Percentiles rank a stretch among this genome's conserved stretches.
Evolutionary conservation across 208 protist species (phyloP).

Genomic region (Porcisia hertigi): DNA sequence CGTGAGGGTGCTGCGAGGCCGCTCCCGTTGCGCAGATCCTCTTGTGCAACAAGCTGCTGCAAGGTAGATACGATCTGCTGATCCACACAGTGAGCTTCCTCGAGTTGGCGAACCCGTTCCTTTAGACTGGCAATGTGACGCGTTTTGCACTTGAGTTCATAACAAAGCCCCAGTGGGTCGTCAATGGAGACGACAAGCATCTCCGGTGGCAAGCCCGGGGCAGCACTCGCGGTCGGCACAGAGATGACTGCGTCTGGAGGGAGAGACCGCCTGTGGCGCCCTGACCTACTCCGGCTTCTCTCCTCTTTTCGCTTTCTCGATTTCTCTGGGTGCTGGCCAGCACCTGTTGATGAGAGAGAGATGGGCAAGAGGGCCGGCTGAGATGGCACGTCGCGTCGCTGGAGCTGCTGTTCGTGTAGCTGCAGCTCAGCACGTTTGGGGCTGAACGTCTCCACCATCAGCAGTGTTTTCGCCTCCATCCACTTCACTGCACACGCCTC

Average conservation of each 20-base stretch:
- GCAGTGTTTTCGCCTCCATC: constrained; percentile 6
- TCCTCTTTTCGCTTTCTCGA: background rate
- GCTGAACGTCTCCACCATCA: constrained; percentile 1
- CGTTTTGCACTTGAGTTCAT: constrained; percentile 43
- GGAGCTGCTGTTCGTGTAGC: background rate
- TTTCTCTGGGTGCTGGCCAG: background rate
- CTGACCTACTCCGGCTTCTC: background rate
- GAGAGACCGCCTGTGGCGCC: background rate
- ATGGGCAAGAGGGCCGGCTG: background rate
- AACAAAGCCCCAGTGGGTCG: constrained; percentile 33
- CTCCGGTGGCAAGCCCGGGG: background rate
- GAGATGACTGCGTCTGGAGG: background rate
- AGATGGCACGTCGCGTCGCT: background rate
- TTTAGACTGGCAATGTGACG: constrained; percentile 37
- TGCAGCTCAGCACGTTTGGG: background rate
- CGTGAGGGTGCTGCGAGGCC: background rate
- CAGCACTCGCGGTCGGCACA: background rate
- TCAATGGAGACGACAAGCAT: constrained; percentile 28
- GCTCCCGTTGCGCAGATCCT: constrained; percentile 24
- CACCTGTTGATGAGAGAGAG: background rate
- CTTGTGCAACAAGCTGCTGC: constrained; percentile 37
- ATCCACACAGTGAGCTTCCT: constrained; percentile 23
- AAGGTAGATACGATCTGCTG: constrained; percentile 33
- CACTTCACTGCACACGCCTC: constrained; percentile 11
- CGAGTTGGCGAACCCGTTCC: constrained; percentile 41